A percentile compares a stretch with the other conserved stretches of the same genome.
phyloP scores from a whole-genome alignment of 148 eudicot species.

The Linanthus parryae region DNA sequence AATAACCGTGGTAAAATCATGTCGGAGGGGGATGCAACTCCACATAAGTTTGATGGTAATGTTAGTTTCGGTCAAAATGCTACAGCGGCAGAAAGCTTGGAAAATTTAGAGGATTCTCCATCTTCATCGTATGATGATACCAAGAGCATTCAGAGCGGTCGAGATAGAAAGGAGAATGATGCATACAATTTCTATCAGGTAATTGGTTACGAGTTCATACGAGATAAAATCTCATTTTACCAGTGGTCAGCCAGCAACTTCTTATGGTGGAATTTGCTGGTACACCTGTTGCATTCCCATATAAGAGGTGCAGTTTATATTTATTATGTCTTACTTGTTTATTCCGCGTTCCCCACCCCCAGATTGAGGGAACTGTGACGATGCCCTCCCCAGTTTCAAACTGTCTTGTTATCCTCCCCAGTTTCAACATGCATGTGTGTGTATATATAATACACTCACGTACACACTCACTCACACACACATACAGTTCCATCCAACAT shows the following conservation, averaged over 20 bases:
- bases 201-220: not conserved
- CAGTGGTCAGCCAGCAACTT: too few relatives aligned
- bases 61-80: conserved; percentile 28
- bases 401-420: too few relatives aligned
- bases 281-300: not conserved
- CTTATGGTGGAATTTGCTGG: too few relatives aligned
- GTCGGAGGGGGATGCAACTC: conserved; percentile 15
- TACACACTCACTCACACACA: too few relatives aligned
- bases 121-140: conserved; percentile 43
- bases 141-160: conserved; percentile 27
- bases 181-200: conserved; percentile 93
- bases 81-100: conserved; percentile 37
- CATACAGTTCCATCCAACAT: too few relatives aligned
- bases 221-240: too few relatives aligned
- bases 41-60: conserved; percentile 21
- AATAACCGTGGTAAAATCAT: conserved; percentile 18
- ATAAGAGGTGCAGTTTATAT: not conserved
- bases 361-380: too few relatives aligned
- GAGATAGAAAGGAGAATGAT: conserved; percentile 42
- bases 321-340: too few relatives aligned
- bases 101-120: conserved; percentile 29
- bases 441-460: too few relatives aligned
- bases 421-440: too few relatives aligned
- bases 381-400: too few relatives aligned
- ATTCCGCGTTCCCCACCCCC: too few relatives aligned